Evolutionary conservation across 495 filamentous ascomycete species (phyloP), one percentile per base, ranked within the genome.

Genomic region (Penicillium cinerascens): DNA sequence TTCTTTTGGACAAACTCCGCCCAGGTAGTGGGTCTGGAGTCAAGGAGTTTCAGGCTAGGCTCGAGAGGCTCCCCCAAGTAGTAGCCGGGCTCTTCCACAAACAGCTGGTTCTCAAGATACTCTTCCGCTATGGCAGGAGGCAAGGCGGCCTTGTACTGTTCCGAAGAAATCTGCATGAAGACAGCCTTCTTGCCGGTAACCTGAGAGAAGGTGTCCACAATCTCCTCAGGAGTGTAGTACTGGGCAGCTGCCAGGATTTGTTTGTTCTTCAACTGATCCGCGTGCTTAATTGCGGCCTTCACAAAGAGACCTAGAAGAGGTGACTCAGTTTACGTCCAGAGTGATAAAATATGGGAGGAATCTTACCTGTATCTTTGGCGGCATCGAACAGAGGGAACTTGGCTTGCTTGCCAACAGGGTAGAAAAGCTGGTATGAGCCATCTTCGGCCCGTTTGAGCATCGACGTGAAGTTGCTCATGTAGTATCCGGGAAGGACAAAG

Each of bases 401-500:
- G 7, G 80, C 67, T 20, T 68, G 54, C 7, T 45, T 47, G 7
- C 51, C 18, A 21, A 60, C 48, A 20, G 61, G 61, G 38, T 44
- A 52, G 26, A 47, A 52, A 0, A 60, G 43, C 47, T 45, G 27
- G 42, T 51, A 64, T 0, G 56, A 47, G 0, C 56, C 54, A 43
- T 57, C 50, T 10, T 58, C 56, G 8, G 56, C 55, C 29, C 64
- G 58, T 27, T 53, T 49, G 8, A 70, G 35, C 40, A 54, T 39
- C 16, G 42, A 47, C 6, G 51, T 55, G 16, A 71, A 54, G 57
- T 82, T 82, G 52, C 68, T 69, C 82, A 84, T 85, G 70, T 78
- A 87, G 56, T 76, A 77, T 13, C 79, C 84, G 3, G 81, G 74
- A 35, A 80, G 55, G 55, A 85, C 74, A 58, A 79, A 85, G 0